Base-by-base conservation (phyloP, 257 asterid genomes). In the Scutellaria minor region DNA sequence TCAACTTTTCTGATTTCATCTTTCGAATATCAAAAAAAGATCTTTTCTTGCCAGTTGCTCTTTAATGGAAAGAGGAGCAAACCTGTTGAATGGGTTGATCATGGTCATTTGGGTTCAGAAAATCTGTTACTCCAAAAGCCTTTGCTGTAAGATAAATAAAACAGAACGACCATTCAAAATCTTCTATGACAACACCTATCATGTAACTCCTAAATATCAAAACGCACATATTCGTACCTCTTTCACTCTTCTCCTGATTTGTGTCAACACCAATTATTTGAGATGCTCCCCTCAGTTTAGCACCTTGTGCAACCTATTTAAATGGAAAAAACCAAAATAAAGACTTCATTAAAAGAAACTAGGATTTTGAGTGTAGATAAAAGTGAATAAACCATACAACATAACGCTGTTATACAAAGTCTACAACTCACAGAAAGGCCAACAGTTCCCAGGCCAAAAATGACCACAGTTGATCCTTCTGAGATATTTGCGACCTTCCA, bases 391-490 rank as follows among this genome's bases (percentile, higher is more conserved):
- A 74, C 22, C 39, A 11, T 65, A 50, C 5, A 58, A 58, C 27
- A 10, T 50, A 65, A 3, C 5, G 27, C 15, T 46, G 61, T 55
- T 37, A 48, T n/a, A 57, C 39, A 13, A 70, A 69, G 75, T 55
- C 58, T 37, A 13, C 57, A 64, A 86, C 98, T 89, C 81, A 93
- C 98, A 37, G 96, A 89, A 83, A 93, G 96, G 77, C 98, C 98
- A 50, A 93, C 97, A 64, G 98, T 91, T 77, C 97, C 98, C 73
- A 93, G 98, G 77, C 98, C 98, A 77, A 88, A 93, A 77, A 93
- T 80, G 61, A 84, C 96, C 18, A 91, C 90, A 10, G 86, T 89
- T 35, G 97, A 91, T 79, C 97, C 96, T 89, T 82, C 64, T 24
- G 96, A 76, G 78, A 91, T 66, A 81, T 89, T 88, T 58, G 98